Evolutionary conservation across 2,329 filamentous ascomycete genomes (phyloP).

Genomic region (Neonectria magnoliae): DNA sequence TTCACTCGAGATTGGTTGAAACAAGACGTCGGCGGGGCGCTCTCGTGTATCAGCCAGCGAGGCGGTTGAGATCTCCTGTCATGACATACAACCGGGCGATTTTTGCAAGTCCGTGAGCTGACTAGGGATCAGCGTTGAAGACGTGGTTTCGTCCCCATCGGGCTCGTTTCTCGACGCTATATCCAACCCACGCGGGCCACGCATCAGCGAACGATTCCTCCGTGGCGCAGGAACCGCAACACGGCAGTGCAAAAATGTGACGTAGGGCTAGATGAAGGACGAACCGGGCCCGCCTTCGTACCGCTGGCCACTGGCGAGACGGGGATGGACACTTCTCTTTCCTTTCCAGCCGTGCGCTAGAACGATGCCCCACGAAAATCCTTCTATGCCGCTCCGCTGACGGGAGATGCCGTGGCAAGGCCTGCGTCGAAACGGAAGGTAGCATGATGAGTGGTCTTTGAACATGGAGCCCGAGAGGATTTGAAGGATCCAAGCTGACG

Average conservation of each 20-base stretch:
- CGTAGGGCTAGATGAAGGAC: not conserved
- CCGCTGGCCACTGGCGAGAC: not conserved
- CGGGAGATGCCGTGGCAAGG: not conserved
- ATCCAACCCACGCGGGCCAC: no score
- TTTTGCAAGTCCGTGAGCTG: not conserved
- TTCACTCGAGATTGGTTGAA: not conserved
- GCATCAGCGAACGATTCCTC: not conserved
- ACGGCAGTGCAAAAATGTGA: not conserved
- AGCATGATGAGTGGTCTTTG: not conserved
- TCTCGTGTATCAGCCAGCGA: not conserved
- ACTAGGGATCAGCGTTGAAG: not conserved
- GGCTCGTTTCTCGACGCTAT: no score
- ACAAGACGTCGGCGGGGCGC: not conserved
- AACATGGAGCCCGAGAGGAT: not conserved
- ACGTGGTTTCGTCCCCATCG: not conserved
- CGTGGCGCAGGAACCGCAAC: not conserved
- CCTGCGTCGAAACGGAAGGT: not conserved
- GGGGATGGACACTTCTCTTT: not conserved
- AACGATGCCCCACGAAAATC: not conserved
- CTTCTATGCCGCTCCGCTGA: not conserved
- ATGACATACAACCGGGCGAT: not conserved
- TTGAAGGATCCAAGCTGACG: not conserved
- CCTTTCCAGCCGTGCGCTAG: not conserved
- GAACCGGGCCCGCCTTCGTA: not conserved
- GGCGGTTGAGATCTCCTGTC: not conserved